Base-by-base conservation (phyloP, 495 filamentous ascomycete genomes). In the Penicillium macrosclerotiorum region DNA sequence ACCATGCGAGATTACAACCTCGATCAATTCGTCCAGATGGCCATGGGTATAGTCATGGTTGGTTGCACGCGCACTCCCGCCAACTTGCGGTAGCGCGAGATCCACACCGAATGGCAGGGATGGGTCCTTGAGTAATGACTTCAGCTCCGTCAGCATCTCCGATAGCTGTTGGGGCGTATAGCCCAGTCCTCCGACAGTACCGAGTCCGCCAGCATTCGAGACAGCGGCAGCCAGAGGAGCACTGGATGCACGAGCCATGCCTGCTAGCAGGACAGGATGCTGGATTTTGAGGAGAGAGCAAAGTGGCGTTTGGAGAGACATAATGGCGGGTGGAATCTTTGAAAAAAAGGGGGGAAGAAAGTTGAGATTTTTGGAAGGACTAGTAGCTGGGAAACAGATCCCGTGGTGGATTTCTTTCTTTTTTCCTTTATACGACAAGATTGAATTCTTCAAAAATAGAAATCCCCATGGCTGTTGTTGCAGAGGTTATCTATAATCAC, bases 1-100 rank as follows among this genome's bases (percentile, higher is more conserved):
- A 19, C 85, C 82, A 54, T 87, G 83, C 43, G 77, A 72, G 56
- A 95, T 86, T 4, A 84, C 82, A 36, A 93, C 85, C 46, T 87
- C 83, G 52, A 94, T 81, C 18, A 94, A 74, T 62, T 90, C 83
- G 63, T 89, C 85, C 9, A 95, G 79, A 54, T 86, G 82, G 19
- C 90, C 89, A 55, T 81, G 71, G 0, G 89, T 95, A 74, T 95
- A 95, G 65, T 94, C 90, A 70, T 94, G 87, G 70, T 95, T 95
- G 5, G 89, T 95, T 56, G 83, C 84, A 37, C 89, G 79, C 12
- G 90, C 89, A 24, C 62, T 66, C 31, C 86, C 86, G 44, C 89
- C 90, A 45, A 95, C 73, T 63, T 92, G 87, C 2, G 90, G 89
- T 3, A 95, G 79, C 1, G 89, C 89, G 5, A 95, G 81, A 61